Evolutionary conservation across 495 filamentous ascomycete species (phyloP).

Genomic region (Lichenothelia convexa): DNA sequence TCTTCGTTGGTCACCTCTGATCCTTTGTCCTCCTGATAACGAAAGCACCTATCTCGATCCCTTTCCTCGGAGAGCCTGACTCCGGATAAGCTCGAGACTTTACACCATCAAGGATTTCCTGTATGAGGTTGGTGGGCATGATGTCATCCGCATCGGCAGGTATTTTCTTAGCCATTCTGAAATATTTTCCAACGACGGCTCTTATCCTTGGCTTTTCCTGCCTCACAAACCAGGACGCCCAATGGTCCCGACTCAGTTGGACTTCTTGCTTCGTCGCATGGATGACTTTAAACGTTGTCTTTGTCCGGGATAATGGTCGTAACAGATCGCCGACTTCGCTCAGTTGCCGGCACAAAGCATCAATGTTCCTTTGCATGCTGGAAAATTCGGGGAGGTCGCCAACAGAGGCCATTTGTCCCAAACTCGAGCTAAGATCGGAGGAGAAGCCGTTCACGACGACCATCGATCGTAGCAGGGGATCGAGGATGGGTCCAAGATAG

Average conservation of each 20-base stretch:
- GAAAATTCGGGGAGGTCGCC: conserved; percentile 40
- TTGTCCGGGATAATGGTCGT: conserved; percentile 6
- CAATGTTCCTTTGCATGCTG: conserved; percentile 32
- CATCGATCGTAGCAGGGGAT: conserved; percentile 46
- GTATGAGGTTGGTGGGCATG: conserved; percentile 35
- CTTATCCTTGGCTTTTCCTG: conserved; percentile 52
- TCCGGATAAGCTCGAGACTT: conserved; percentile 9
- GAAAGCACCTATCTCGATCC: conserved; percentile 21
- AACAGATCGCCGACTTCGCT: conserved; percentile 19
- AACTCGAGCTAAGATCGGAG: conserved; percentile 35
- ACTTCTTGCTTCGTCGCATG: conserved; percentile 35
- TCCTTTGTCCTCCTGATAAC: conserved; percentile 9
- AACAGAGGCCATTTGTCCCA: conserved; percentile 41
- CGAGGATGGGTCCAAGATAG: conserved; percentile 48
- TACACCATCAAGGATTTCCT: conserved; percentile 47
- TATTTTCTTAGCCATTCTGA: conserved; percentile 30
- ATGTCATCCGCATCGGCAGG: conserved; percentile 26
- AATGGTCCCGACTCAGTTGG: conserved; percentile 35
- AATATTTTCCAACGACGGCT: conserved; percentile 38
- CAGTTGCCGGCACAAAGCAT: conserved; percentile 26
- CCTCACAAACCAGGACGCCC: conserved; percentile 49
- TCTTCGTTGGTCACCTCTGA: too few species aligned
- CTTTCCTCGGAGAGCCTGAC: conserved; percentile 16
- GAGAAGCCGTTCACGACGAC: conserved; percentile 45
- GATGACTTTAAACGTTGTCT: conserved; percentile 26